Base-by-base conservation (phyloP, 1,284 basidiomycete species). In the Apiotrichum sp. region DNA sequence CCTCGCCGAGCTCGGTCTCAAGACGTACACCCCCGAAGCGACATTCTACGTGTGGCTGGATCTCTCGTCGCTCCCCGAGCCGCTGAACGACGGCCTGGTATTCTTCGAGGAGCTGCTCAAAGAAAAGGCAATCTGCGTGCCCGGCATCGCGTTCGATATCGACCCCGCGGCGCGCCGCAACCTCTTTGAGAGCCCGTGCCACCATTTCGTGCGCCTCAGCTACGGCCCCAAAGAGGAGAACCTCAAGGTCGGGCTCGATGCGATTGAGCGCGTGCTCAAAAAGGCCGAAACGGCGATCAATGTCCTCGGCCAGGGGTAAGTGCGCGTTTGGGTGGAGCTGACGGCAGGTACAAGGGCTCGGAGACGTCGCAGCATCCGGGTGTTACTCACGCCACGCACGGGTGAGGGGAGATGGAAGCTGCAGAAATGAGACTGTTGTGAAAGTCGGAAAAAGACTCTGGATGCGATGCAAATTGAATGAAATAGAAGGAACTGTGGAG, bases 41-140 rank as follows among this genome's bases (percentile, higher is more conserved):
- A 91, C 89, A 8, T 93, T 93, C 75, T 91, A 93, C 75, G 86
- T 95, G 72, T 96, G 92, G 90, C 82, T 93, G 52, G 87, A 89
- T 76, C 80, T 97, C 29, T 84, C 85, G 64, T 79, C 78, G 50
- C 81, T 95, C 35, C 87, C 88, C 7, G 65, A 82, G 6, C 93
- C 91, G 6, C 75, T 96, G 44, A 90, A 92, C 78, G 89, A 89
- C 64, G 93, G 93, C 22, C 77, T 96, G 66, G 86, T 87, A 34
- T 95, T 97, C 83, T 96, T 96, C 70, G 93, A 97, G 70, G 93
- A 96, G 75, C 79, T 91, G 39, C 81, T 97, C 45, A 93, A 92
- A 63, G 69, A 72, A 55, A 76, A 75, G 55, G 72, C 71, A 11
- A 80, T 79, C 47, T 73, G 76, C 45, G 76, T 78, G 1, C 75